Percentiles rank a stretch among this genome's conserved stretches.
phyloP scores from a whole-genome alignment of 148 eudicot genomes.

The Persicaria tinctoria region DNA sequence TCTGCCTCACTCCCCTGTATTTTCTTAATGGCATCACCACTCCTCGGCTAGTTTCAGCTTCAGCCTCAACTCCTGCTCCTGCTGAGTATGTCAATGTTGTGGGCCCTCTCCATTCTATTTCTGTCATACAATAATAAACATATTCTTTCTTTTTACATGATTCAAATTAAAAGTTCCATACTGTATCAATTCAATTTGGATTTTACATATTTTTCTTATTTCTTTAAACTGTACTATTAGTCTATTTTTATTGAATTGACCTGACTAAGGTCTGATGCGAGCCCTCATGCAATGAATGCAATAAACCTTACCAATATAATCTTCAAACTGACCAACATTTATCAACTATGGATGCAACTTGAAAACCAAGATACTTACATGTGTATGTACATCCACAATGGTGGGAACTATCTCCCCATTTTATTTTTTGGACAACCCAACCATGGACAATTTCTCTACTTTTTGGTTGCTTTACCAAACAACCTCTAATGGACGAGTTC shows the following conservation, averaged over 20 bases:
- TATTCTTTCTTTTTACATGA: neutral
- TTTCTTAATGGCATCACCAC: conserved; percentile 24
- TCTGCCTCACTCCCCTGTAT: conserved; percentile 75
- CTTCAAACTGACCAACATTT: neutral
- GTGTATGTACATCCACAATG: no score
- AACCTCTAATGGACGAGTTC: no score
- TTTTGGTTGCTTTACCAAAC: neutral
- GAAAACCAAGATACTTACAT: neutral
- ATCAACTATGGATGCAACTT: neutral
- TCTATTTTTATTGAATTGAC: neutral
- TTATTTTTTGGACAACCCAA: no score
- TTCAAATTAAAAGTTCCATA: neutral
- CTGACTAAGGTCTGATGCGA: neutral
- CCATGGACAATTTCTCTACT: neutral
- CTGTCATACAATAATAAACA: neutral
- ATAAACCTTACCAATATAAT: neutral
- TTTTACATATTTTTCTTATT: neutral
- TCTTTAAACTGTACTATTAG: no score
- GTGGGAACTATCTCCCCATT: no score
- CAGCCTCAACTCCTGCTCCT: neutral
- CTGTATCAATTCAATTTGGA: neutral
- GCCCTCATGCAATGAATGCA: neutral
- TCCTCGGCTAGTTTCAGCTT: no score
- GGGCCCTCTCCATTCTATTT: no score
- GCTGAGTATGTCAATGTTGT: neutral